Evolutionary conservation across 2,329 filamentous ascomycete species (phyloP).

Genomic region (Saccharata proteae): DNA sequence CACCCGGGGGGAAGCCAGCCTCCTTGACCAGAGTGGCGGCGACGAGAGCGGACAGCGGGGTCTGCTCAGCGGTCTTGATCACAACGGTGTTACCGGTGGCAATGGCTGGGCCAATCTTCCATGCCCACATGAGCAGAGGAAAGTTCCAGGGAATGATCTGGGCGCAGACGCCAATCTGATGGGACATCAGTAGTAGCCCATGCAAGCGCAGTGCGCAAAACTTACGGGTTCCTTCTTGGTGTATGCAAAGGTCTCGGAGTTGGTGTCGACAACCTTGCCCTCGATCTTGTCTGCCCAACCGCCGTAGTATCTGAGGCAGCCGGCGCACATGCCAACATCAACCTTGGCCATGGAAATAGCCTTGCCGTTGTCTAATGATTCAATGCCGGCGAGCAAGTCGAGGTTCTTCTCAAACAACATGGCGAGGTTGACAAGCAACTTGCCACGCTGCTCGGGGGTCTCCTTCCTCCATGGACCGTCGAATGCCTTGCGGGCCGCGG

Average conservation of each 20-base stretch:
- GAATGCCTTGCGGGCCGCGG: constrained; percentile 76
- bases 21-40: constrained; percentile 56
- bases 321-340: constrained; percentile 57
- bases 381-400: constrained; percentile 66
- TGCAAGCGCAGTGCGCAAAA: too few relatives aligned
- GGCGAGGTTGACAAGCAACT: constrained; percentile 62
- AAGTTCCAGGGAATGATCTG: constrained; percentile 91
- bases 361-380: constrained; percentile 84
- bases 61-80: constrained; percentile 67
- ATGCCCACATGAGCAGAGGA: constrained; percentile 66
- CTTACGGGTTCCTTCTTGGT: constrained; percentile 61
- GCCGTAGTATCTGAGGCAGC: constrained; percentile 72
- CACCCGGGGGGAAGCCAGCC: constrained; percentile 67
- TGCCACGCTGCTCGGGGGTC: constrained; percentile 59
- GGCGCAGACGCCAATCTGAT: constrained; percentile 60
- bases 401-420: constrained; percentile 67
- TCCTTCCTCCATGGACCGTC: constrained; percentile 57
- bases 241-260: constrained; percentile 71
- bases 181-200: constrained; percentile 13
- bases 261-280: constrained; percentile 75
- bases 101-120: constrained; percentile 70
- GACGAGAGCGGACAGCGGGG: constrained; percentile 56
- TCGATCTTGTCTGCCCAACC: constrained; percentile 88
- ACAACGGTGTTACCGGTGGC: constrained; percentile 61
- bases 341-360: constrained; percentile 63